phyloP scores from a whole-genome alignment of 2,329 filamentous ascomycete species.

The Calonectria montana region DNA sequence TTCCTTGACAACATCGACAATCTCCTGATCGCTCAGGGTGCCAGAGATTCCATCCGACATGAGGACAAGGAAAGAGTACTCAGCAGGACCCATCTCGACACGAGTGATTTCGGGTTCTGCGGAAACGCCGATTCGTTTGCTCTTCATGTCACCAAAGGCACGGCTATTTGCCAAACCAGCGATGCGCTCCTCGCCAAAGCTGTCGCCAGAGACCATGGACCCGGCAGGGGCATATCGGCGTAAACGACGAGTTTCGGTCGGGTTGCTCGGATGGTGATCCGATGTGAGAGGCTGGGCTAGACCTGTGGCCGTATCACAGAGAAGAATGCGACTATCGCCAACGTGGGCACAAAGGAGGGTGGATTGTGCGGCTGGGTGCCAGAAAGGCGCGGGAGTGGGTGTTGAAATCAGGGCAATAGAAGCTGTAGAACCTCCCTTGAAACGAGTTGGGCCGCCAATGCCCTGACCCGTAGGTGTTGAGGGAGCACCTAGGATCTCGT shows the following conservation, averaged over 20 bases:
- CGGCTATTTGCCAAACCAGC: slow-evolving; percentile 93
- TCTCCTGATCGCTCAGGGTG: slow-evolving; percentile 89
- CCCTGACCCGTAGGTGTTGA: slow-evolving; percentile 65
- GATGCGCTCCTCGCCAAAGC: slow-evolving; percentile 97
- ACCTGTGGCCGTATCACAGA: slow-evolving; percentile 89
- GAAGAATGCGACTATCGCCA: slow-evolving; percentile 89
- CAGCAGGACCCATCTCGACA: slow-evolving; percentile 81
- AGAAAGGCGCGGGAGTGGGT: slow-evolving; percentile 90
- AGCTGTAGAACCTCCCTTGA: slow-evolving; percentile 94
- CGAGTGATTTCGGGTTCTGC: slow-evolving; percentile 91
- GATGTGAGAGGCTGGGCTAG: slow-evolving; percentile 84
- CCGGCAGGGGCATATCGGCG: slow-evolving; percentile 82
- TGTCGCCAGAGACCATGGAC: slow-evolving; percentile 86
- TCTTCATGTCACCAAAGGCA: slow-evolving; percentile 91
- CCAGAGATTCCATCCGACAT: slow-evolving; percentile 91
- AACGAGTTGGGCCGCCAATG: slow-evolving; percentile 82
- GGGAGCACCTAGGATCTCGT: slow-evolving; percentile 80
- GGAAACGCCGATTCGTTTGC: slow-evolving; percentile 92
- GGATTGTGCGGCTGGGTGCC: slow-evolving; percentile 88
- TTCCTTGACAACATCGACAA: slow-evolving; percentile 96
- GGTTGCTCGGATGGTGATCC: slow-evolving; percentile 92
- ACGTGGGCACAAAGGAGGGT: slow-evolving; percentile 91
- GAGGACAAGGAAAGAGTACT: slow-evolving; percentile 90
- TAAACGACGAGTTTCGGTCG: slow-evolving; percentile 83
- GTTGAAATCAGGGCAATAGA: slow-evolving; percentile 93